Base-by-base conservation (phyloP, 2,329 filamentous ascomycete species). In the Trichoderma sp. region DNA sequence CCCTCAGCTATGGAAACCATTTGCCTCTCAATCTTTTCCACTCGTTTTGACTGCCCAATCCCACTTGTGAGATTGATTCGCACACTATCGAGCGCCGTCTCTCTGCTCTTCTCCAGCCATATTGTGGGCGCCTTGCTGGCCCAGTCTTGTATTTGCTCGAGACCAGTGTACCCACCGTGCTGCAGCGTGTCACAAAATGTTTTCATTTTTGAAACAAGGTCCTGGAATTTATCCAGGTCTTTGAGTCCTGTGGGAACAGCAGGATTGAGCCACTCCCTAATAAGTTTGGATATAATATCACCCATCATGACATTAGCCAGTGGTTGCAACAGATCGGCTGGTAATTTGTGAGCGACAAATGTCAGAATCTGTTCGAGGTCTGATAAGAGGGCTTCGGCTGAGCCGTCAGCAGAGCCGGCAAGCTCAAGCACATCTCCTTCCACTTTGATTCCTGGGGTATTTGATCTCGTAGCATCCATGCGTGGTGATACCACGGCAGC, bases 21-120 rank as follows among this genome's bases (percentile, higher is more conserved):
- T 77, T 96, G 92, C 63, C 91, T 97, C 80, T 98, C 95, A 1
- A 97, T 85, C 76, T 92, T 90, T 79, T 98, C 94, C 1, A 97
- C 94, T 59, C 87, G 85, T 75, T 89, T 92, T 15, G 91, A 86
- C 30, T 85, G 81, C 9, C 91, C 90, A 50, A 95, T 86, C 0
- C 92, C 93, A 66, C 84, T 83, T 4, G 90, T 86, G 3, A 98
- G 85, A 59, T 91, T 88, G 23, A 82, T 87, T 28, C 96, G 89
- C 13, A 97, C 90, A 39, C 88, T 87, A 73, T 95, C 91, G 28
- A 99, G 86, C 0, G 93, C 91, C 39, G 87, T 90, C 77, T 97
- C 94, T 76, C 93, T 90, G 74, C 94, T 92, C 79, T 94, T 95
- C 2, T 88, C 88, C 15, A 98, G 86, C 96, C 96, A 99, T 30